Base-by-base conservation (phyloP, 139 green algal genomes). In the Haematococcus sp. region DNA sequence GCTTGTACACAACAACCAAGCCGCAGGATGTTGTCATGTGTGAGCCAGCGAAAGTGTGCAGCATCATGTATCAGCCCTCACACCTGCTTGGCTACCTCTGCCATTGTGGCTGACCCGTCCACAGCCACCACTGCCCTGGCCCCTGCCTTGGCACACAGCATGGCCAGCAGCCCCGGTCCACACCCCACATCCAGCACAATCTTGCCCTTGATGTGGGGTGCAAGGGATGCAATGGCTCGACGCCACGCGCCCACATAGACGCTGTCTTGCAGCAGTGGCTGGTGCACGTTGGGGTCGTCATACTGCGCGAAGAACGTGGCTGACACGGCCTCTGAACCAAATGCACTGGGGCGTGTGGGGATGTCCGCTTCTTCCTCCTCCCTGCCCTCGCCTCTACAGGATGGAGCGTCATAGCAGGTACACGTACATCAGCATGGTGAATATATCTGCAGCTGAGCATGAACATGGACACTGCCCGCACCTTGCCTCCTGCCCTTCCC, bases 131-230 rank as follows among this genome's bases (percentile, higher is more conserved):
- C 58, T 3, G 28, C n/a, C 58, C 34, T 30, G 11, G 58, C 58
- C 4, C 58, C 58, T 65, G 23, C 58, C 58, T 65, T 28, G 23
- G 58, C 58, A 65, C 58, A 40, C 58, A 65, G 28, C 58, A 65
- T 65, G 17, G 58, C 58, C 25, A 65, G 58, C 11, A 40, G 58
- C n/a, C 58, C 58, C 30, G 58, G 58, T 3, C 58, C 58, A 34
- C 58, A 65, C 2, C 58, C 58, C 11, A 65, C 25, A 34, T 65
- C 58, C 17, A 65, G 25, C 23, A 65, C 58, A 34, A 65, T 30
- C 58, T 65, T 65, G 23, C 28, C 58, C 58, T 65, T 65, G 58
- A 28, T n/a, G 4, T 30, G 58, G 22, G 23, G 58, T 34, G 58
- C 11, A 2, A 33, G 25, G 58, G 58, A 9, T 30, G 11, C 11